These are phyloP conservation scores for Fraxinus ornus DNA, from an alignment of 305 asterid species.

Conservation along the genomic window DNA sequence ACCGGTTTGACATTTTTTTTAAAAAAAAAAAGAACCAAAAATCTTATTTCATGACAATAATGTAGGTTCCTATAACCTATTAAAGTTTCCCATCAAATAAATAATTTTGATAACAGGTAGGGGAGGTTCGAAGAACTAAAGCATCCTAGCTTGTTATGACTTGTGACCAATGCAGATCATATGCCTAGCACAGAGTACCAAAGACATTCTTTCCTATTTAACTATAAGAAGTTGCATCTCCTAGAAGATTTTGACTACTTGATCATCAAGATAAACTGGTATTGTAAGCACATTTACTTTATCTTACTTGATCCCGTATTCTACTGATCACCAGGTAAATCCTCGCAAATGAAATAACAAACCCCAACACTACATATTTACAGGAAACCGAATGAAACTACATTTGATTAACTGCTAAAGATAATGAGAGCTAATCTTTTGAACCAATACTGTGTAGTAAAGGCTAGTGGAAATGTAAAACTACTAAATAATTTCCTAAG, in stretches of 20 bases:
- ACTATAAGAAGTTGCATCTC: background rate
- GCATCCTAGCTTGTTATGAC: background rate
- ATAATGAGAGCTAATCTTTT: background rate
- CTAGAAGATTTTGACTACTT: background rate
- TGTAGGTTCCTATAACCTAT: background rate
- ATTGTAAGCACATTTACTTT: background rate
- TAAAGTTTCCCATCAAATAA: background rate
- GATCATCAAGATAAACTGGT: background rate
- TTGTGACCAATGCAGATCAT: background rate
- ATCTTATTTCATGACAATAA: background rate
- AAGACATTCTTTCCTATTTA: background rate
- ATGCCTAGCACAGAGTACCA: background rate
- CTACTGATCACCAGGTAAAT: background rate
- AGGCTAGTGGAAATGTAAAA: background rate
- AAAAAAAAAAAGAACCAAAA: background rate
- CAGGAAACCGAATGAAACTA: background rate
- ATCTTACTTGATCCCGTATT: background rate
- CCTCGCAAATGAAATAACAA: background rate
- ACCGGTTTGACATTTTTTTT: background rate
- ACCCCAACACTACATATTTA: background rate
- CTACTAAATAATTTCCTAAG: background rate
- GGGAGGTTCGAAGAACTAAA: background rate
- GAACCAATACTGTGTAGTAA: background rate
- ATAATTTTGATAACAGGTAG: background rate
- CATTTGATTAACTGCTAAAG: background rate